Conservation (phyloP, 75 land plant genomes). For the Larix kaempferi region DNA sequence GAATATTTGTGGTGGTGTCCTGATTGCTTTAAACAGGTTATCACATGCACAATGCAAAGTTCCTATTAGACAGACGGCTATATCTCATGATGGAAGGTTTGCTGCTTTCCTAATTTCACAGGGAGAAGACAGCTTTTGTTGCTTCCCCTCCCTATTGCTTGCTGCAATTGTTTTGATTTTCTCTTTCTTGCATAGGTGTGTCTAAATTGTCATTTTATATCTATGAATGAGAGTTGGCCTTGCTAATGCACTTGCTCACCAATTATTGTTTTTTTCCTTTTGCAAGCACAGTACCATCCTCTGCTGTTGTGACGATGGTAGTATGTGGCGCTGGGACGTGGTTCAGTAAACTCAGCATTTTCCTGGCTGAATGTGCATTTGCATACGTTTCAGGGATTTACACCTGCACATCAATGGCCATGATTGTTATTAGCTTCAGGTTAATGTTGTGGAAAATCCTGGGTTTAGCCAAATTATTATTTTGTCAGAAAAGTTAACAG, state of each 20-base stretch:
- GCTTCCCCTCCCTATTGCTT: background rate
- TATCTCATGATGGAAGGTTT: slow-evolving; percentile 96
- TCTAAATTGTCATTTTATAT: background rate
- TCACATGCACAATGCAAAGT: slow-evolving; percentile 84
- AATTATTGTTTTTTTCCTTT: background rate
- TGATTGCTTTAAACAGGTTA: slow-evolving; percentile 37
- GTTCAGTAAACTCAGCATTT: slow-evolving; percentile 4
- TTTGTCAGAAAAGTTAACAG: too few species aligned
- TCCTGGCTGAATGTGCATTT: too few species aligned
- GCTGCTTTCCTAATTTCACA: background rate
- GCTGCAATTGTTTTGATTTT: background rate
- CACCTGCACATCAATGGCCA: too few species aligned
- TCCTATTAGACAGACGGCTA: slow-evolving; percentile 91
- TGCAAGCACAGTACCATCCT: slow-evolving; percentile 66
- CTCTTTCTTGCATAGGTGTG: background rate
- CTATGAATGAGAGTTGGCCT: background rate
- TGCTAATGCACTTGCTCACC: background rate
- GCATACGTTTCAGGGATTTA: too few species aligned
- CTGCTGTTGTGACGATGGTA: slow-evolving; percentile 93
- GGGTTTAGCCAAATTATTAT: too few species aligned
- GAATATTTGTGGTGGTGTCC: slow-evolving; percentile 2
- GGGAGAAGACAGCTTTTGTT: background rate
- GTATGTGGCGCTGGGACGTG: slow-evolving; percentile 96
- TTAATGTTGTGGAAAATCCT: too few species aligned
- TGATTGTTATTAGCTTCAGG: too few species aligned